A percentile compares a stretch with the other conserved stretches of the same genome.
phyloP scores from a whole-genome alignment of 2,329 filamentous ascomycete species.

The Calonectria henricotiae region DNA sequence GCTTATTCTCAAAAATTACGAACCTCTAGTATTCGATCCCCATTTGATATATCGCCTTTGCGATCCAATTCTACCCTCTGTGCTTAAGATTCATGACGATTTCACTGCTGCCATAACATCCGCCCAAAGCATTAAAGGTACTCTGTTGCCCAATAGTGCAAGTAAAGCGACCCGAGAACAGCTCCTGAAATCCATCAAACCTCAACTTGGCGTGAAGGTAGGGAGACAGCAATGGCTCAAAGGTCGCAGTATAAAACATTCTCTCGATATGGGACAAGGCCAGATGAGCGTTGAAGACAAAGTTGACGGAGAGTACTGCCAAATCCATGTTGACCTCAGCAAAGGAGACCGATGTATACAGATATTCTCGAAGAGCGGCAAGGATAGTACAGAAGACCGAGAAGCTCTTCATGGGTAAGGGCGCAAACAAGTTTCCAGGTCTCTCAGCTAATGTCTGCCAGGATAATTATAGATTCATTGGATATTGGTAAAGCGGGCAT shows the following conservation, averaged over 20 bases:
- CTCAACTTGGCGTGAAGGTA: constrained; percentile 75
- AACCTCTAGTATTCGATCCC: constrained; percentile 76
- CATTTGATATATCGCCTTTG: constrained; percentile 72
- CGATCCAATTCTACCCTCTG: constrained; percentile 79
- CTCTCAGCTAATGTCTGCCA: constrained; percentile 39
- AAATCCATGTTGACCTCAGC: constrained; percentile 84
- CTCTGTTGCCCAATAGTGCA: constrained; percentile 43
- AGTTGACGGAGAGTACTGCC: constrained; percentile 91
- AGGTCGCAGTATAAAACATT: constrained; percentile 82
- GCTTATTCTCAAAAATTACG: constrained; percentile 83
- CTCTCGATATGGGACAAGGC: constrained; percentile 74
- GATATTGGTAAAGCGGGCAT: constrained; percentile 73
- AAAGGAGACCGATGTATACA: constrained; percentile 73
- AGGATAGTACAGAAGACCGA: constrained; percentile 86
- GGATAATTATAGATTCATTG: constrained; percentile 76
- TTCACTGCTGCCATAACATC: constrained; percentile 74
- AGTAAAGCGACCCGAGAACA: constrained; percentile 39
- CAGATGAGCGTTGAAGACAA: constrained; percentile 85
- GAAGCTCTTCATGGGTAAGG: constrained; percentile 71
- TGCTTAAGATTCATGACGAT: constrained; percentile 80
- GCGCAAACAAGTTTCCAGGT: too few species aligned
- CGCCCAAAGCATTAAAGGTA: constrained; percentile 60
- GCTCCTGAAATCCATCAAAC: constrained; percentile 62
- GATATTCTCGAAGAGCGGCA: constrained; percentile 94
- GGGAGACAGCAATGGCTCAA: constrained; percentile 77